Conservation (phyloP, 306 rosid species). For the Gastrolobium bilobum region DNA sequence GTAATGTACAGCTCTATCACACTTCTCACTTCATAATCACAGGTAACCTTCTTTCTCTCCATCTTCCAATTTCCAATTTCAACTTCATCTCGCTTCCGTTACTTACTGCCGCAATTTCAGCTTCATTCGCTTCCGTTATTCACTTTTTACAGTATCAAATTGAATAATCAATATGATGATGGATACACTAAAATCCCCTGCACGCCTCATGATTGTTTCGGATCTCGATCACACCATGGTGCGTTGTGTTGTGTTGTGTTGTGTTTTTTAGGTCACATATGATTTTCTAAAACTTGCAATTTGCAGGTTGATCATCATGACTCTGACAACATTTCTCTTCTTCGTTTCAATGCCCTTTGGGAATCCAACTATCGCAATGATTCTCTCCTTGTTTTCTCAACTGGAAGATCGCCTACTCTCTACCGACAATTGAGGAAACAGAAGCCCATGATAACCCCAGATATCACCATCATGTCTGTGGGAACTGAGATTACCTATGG, state of each 20-base stretch:
- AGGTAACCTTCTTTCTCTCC: background rate
- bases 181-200: conserved; percentile 69
- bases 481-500: conserved; percentile 99
- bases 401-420: conserved; percentile 92
- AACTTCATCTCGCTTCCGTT: background rate
- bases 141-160: conserved; percentile 44
- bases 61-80: background rate
- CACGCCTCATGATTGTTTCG: conserved; percentile 93
- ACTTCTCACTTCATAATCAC: background rate
- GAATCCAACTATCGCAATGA: conserved; percentile 86
- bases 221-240: conserved; percentile 99
- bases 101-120: too few species aligned
- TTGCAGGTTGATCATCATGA: conserved; percentile 98
- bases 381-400: conserved; percentile 91
- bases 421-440: conserved; percentile 89
- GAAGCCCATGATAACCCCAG: conserved; percentile 97
- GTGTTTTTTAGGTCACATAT: too few species aligned
- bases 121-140: too few species aligned
- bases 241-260: conserved; percentile 36
- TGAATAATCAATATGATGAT: conserved; percentile 54
- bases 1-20: too few species aligned
- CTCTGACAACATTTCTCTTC: conserved; percentile 77
- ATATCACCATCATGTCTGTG: conserved; percentile 92
- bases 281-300: too few species aligned
- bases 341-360: conserved; percentile 91